A percentile compares a stretch with the other conserved stretches of the same genome.
Evolutionary conservation across 1,284 basidiomycete genomes (phyloP).

Genomic region (Baeospora myosura): DNA sequence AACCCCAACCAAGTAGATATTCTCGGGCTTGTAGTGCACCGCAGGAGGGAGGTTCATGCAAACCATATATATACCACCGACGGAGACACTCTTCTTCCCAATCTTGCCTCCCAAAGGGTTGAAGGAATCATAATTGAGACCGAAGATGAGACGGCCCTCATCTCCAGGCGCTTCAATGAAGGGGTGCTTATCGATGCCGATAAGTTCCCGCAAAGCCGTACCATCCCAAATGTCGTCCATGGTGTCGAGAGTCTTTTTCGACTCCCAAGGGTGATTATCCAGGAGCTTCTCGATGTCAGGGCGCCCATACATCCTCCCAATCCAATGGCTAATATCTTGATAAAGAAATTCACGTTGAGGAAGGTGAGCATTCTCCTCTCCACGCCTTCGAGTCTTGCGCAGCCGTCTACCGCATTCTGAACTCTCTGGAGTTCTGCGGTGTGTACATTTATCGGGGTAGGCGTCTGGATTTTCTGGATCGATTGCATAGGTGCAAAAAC

Average conservation of each 20-base stretch:
- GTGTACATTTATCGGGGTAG: too few species aligned
- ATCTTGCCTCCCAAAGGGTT: slow-evolving; percentile 26
- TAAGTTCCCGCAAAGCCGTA: neutral
- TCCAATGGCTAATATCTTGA: neutral
- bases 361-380: too few species aligned
- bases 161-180: slow-evolving; percentile 1
- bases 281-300: neutral
- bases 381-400: too few species aligned
- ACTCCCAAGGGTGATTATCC: too few species aligned
- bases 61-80: slow-evolving; percentile 26
- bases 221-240: neutral
- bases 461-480: too few species aligned
- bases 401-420: too few species aligned
- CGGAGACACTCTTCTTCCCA: slow-evolving; percentile 22
- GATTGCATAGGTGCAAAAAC: too few species aligned
- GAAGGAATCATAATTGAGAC: slow-evolving; percentile 30
- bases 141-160: slow-evolving; percentile 19
- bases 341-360: neutral
- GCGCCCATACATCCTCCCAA: neutral
- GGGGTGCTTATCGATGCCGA: neutral
- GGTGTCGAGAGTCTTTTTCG: neutral
- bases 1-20: slow-evolving; percentile 24
- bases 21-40: slow-evolving; percentile 20
- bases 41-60: slow-evolving; percentile 23
- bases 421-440: too few species aligned